Percentiles rank a stretch among this genome's conserved stretches.
phyloP scores from a whole-genome alignment of 495 filamentous ascomycete species.

The Xylaria curta region DNA sequence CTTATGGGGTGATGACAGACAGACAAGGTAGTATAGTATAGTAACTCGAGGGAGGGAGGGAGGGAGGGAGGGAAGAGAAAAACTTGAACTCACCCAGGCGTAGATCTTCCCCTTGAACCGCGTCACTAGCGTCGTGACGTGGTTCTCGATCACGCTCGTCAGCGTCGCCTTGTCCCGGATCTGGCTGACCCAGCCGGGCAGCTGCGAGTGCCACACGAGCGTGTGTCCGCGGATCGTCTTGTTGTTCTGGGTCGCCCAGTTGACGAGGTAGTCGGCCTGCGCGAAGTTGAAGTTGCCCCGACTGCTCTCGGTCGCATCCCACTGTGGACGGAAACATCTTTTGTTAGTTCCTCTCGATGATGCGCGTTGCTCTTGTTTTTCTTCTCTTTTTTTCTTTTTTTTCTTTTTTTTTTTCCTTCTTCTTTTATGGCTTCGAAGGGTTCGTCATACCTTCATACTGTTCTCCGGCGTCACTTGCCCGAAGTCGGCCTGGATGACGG shows the following conservation, averaged over 20 bases:
- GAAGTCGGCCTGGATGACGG: conserved; percentile 65
- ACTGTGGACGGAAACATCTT: conserved; percentile 39
- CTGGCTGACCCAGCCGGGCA: conserved; percentile 63
- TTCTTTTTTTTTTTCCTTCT: not conserved
- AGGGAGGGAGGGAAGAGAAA: not conserved
- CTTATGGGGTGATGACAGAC: not conserved
- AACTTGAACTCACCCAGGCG: conserved; percentile 54
- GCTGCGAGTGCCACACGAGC: conserved; percentile 68
- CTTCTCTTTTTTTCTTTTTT: not conserved
- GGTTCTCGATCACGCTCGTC: conserved; percentile 63
- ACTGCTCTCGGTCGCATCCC: conserved; percentile 57
- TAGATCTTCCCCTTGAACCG: conserved; percentile 69
- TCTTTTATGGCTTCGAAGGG: no score
- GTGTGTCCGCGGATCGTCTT: conserved; percentile 69
- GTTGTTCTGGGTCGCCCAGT: conserved; percentile 63
- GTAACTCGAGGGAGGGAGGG: not conserved
- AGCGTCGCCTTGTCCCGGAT: conserved; percentile 59
- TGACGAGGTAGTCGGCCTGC: conserved; percentile 62
- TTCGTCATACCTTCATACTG: conserved; percentile 55
- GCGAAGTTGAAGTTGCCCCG: conserved; percentile 58
- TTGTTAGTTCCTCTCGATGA: not conserved
- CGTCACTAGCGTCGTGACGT: conserved; percentile 61
- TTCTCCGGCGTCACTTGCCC: conserved; percentile 72
- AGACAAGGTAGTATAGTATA: not conserved
- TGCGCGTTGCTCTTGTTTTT: not conserved